Conservation (phyloP, 2,329 filamentous ascomycete species). For the Colletotrichum brevisporum region DNA sequence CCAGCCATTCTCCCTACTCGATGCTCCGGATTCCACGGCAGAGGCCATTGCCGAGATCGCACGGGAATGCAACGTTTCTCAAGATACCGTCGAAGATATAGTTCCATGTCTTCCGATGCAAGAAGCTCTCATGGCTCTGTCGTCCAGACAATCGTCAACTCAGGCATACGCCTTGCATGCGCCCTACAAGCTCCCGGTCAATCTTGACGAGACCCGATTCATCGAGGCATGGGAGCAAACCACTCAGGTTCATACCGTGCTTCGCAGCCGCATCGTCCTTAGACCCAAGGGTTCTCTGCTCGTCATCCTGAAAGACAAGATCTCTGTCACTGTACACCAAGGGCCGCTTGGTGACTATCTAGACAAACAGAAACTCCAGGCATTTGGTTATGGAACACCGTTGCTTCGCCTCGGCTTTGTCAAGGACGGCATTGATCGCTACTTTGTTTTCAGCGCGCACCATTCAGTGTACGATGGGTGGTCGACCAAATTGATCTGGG, state of each 20-base stretch:
- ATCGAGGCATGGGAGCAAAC: constrained; percentile 41
- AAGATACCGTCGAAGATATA: constrained; percentile 9
- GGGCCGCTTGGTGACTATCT: constrained; percentile 2
- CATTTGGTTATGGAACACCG: constrained; percentile 16
- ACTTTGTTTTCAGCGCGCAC: constrained; percentile 41
- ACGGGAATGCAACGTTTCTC: not conserved
- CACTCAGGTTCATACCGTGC: constrained; percentile 31
- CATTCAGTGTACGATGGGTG: constrained; percentile 43
- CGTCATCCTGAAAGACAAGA: constrained; percentile 6
- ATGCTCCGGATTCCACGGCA: not conserved
- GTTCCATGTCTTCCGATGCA: constrained; percentile 21
- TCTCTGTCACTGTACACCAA: not conserved
- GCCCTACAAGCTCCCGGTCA: constrained; percentile 14
- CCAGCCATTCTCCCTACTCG: constrained; percentile 1
- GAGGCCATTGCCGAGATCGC: not conserved
- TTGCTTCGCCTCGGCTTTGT: constrained; percentile 29
- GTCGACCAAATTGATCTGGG: constrained; percentile 24
- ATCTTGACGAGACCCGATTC: constrained; percentile 39
- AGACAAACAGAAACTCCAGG: not conserved
- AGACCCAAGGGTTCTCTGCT: not conserved
- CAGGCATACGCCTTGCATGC: constrained; percentile 37
- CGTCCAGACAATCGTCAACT: constrained; percentile 38
- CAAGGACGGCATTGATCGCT: not conserved
- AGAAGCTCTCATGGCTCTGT: constrained; percentile 38
- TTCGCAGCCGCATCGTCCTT: constrained; percentile 43